These are phyloP conservation scores for Xylariaceae sp. DNA, from an alignment of 2,329 filamentous ascomycete species.

Conservation along the genomic window DNA sequence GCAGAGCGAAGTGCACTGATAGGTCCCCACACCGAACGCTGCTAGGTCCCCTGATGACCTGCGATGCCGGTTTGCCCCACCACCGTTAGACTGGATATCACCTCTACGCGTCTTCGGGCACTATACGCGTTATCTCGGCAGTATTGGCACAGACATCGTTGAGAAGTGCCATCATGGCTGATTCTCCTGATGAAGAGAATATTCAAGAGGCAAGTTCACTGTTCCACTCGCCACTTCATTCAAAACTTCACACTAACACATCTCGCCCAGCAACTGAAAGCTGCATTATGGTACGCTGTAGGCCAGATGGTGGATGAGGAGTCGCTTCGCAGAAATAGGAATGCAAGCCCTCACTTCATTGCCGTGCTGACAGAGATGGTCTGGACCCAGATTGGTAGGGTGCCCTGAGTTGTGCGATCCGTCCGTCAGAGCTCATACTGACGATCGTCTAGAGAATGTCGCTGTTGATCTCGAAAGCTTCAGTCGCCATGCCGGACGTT, in stretches of 20 bases:
- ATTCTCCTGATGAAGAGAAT: too few species aligned
- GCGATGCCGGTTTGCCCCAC: too few species aligned
- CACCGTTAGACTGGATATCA: too few species aligned
- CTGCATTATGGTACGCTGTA: conserved; percentile 77
- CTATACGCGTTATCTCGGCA: too few species aligned
- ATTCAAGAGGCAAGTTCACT: too few species aligned
- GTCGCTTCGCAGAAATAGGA: conserved; percentile 66
- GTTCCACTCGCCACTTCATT: too few species aligned
- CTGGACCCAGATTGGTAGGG: conserved; percentile 70
- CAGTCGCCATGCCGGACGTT: conserved; percentile 72
- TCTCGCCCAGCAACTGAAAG: conserved; percentile 65
- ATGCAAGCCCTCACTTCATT: conserved; percentile 89
- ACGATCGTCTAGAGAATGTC: conserved; percentile 44
- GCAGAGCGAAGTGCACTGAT: too few species aligned
- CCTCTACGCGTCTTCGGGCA: too few species aligned
- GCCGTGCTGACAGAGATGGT: conserved; percentile 71
- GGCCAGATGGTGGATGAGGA: conserved; percentile 88
- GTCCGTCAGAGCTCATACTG: conserved; percentile 2
- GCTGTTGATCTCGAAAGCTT: conserved; percentile 55
- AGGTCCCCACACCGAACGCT: too few species aligned
- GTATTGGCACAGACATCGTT: too few species aligned
- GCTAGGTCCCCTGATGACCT: too few species aligned
- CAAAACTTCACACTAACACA: neutral
- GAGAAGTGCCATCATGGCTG: too few species aligned
- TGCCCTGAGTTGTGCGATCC: neutral